phyloP scores from a whole-genome alignment of 2,329 filamentous ascomycete genomes.

The Didymella pomorum region DNA sequence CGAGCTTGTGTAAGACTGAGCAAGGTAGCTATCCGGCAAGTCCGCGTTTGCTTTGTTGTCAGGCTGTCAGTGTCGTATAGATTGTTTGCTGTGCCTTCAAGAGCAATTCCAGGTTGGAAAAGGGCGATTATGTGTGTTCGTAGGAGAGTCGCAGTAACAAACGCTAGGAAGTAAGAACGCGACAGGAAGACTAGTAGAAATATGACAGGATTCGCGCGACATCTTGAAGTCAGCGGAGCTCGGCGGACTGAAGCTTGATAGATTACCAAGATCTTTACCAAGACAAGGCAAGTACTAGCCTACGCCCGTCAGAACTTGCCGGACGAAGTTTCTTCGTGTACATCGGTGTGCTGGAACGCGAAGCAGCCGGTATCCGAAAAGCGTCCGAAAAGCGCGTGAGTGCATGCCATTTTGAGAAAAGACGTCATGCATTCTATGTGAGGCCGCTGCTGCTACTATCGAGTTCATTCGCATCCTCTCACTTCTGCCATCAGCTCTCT shows the following conservation, averaged over 20 bases:
- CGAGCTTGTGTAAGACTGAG: neutral
- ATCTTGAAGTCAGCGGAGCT: conserved; percentile 17
- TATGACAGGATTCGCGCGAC: conserved; percentile 4
- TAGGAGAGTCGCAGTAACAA: neutral
- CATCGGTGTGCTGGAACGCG: conserved; percentile 7
- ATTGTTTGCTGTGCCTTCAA: neutral
- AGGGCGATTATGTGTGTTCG: neutral
- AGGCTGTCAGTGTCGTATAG: conserved; percentile 4
- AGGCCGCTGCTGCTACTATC: neutral
- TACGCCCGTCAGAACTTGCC: neutral
- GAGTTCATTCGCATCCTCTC: neutral
- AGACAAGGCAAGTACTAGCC: conserved; percentile 7
- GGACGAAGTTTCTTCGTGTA: conserved; percentile 8
- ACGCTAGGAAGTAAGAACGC: neutral
- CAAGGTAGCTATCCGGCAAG: conserved; percentile 5
- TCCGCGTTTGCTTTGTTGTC: conserved; percentile 6
- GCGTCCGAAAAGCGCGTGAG: conserved; percentile 16
- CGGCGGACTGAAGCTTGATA: conserved; percentile 14
- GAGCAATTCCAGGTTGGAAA: neutral
- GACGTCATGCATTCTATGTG: conserved; percentile 6
- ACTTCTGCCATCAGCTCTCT: neutral
- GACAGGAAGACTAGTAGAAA: neutral
- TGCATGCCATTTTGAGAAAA: conserved; percentile 2
- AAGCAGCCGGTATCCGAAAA: conserved; percentile 18
- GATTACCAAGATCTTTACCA: neutral